Percentiles rank a stretch among this genome's conserved stretches.
phyloP scores from a whole-genome alignment of 495 filamentous ascomycete genomes.

The Tuber borchii region DNA sequence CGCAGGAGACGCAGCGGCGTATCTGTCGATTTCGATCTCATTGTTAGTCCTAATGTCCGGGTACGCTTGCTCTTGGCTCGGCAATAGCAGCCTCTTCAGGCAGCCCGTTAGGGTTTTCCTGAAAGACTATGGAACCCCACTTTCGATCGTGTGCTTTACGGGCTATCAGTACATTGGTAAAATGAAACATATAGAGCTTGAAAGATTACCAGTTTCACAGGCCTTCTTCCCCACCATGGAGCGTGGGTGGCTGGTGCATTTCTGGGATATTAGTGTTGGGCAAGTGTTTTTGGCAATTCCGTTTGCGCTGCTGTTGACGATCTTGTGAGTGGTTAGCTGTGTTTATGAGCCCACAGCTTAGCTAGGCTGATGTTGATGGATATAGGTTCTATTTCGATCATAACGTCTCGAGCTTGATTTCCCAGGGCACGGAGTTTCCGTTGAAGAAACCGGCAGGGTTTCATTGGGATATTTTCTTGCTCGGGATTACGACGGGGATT shows the following conservation, averaged over 20 bases:
- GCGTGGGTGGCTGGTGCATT: slow-evolving; percentile 74
- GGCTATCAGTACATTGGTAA: slow-evolving; percentile 80
- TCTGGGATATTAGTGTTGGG: slow-evolving; percentile 72
- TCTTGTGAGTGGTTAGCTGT: background rate
- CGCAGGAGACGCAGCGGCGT: slow-evolving; percentile 56
- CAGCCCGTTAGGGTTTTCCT: slow-evolving; percentile 67
- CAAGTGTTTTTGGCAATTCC: slow-evolving; percentile 84
- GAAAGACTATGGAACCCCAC: slow-evolving; percentile 75
- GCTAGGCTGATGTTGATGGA: slow-evolving; percentile 73
- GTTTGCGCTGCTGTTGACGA: slow-evolving; percentile 8
- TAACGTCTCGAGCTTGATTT: slow-evolving; percentile 80
- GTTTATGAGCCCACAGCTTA: slow-evolving; percentile 6
- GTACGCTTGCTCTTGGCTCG: slow-evolving; percentile 65
- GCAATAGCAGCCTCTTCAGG: slow-evolving; percentile 62
- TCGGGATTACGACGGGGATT: slow-evolving; percentile 79
- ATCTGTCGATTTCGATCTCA: slow-evolving; percentile 66
- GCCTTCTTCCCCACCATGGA: slow-evolving; percentile 78
- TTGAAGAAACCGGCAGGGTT: slow-evolving; percentile 87
- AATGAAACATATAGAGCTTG: slow-evolving; percentile 60
- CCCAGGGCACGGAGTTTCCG: slow-evolving; percentile 88
- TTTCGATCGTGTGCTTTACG: slow-evolving; percentile 81
- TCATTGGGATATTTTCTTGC: slow-evolving; percentile 91
- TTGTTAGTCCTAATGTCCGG: slow-evolving; percentile 65
- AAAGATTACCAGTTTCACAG: slow-evolving; percentile 61
- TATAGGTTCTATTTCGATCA: slow-evolving; percentile 75